Percentiles rank a stretch among this genome's conserved stretches.
These are phyloP conservation scores for Mycena pura DNA, from an alignment of 768 basidiomycete species.

Conservation along the genomic window DNA sequence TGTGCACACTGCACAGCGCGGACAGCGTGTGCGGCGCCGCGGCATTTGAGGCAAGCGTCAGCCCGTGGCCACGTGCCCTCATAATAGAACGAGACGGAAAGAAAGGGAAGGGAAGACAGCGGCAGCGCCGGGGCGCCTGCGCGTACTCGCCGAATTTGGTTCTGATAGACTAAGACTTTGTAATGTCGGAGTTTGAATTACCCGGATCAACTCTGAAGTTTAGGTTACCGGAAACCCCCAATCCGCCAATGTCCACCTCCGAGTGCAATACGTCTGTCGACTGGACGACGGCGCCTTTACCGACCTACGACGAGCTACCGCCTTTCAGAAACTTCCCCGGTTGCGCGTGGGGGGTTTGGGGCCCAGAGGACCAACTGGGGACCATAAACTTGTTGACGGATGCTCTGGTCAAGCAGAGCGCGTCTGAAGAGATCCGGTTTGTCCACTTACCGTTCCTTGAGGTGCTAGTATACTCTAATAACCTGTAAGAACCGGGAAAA, in stretches of 20 bases:
- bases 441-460: slow-evolving; percentile 29
- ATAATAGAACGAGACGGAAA: too few relatives aligned
- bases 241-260: not conserved
- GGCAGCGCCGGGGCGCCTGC: too few relatives aligned
- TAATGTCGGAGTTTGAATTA: too few relatives aligned
- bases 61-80: too few relatives aligned
- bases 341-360: slow-evolving; percentile 79
- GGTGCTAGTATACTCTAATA: not conserved
- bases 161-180: too few relatives aligned
- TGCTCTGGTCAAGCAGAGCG: slow-evolving; percentile 61
- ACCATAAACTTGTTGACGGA: slow-evolving; percentile 71
- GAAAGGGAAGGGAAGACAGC: too few relatives aligned
- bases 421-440: slow-evolving; percentile 62
- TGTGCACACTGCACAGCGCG: too few relatives aligned
- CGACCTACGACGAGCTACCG: slow-evolving; percentile 38
- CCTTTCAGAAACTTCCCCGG: slow-evolving; percentile 62
- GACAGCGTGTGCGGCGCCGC: too few relatives aligned
- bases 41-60: too few relatives aligned
- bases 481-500: slow-evolving; percentile 54
- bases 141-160: too few relatives aligned
- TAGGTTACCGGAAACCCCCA: not conserved
- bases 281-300: slow-evolving; percentile 7
- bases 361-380: slow-evolving; percentile 68
- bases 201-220: too few relatives aligned
- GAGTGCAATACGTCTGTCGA: slow-evolving; percentile 1